These are phyloP conservation scores for Pleurotus tuoliensis DNA, from an alignment of 768 basidiomycete genomes.

Conservation along the genomic window DNA sequence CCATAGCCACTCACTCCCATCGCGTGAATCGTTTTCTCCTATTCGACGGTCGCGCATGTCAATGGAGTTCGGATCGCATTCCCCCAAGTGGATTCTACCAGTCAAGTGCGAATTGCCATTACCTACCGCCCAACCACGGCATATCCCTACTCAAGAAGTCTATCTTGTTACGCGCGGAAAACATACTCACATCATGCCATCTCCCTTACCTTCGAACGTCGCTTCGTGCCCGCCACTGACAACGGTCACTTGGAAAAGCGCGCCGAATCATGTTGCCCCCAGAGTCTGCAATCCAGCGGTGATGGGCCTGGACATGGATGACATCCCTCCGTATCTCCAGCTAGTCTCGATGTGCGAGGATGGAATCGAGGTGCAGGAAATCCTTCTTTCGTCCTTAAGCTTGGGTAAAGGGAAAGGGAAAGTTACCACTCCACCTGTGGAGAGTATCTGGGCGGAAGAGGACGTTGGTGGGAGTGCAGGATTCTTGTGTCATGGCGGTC, in stretches of 20 bases:
- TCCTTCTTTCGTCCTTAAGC: slow-evolving; percentile 48
- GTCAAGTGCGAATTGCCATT: slow-evolving; percentile 43
- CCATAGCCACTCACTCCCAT: slow-evolving; percentile 14
- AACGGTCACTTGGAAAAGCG: slow-evolving; percentile 52
- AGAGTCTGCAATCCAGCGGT: slow-evolving; percentile 40
- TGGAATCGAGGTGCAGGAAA: slow-evolving; percentile 74
- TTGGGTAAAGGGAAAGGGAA: slow-evolving; percentile 49
- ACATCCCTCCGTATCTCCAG: slow-evolving; percentile 51
- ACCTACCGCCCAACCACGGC: slow-evolving; percentile 23
- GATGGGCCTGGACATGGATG: slow-evolving; percentile 16
- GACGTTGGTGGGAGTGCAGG: slow-evolving; percentile 66
- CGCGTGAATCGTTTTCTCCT: slow-evolving; percentile 25
- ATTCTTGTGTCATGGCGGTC: slow-evolving; percentile 48
- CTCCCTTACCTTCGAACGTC: slow-evolving; percentile 58
- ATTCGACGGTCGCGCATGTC: slow-evolving; percentile 36
- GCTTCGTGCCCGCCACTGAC: slow-evolving; percentile 47
- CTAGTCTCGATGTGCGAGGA: slow-evolving; percentile 65
- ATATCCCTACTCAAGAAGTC: slow-evolving; percentile 36
- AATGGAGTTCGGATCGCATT: slow-evolving; percentile 21
- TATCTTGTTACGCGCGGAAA: slow-evolving; percentile 69
- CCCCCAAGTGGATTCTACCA: slow-evolving; percentile 49
- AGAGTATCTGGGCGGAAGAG: slow-evolving; percentile 52
- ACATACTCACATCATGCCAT: slow-evolving; percentile 62
- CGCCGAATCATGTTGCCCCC: slow-evolving; percentile 51
- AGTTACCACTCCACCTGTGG: slow-evolving; percentile 22